Percentiles rank a stretch among this genome's conserved stretches.
Evolutionary conservation across 768 basidiomycete species (phyloP).

Genomic region (Trichaptum fuscoviolaceum): DNA sequence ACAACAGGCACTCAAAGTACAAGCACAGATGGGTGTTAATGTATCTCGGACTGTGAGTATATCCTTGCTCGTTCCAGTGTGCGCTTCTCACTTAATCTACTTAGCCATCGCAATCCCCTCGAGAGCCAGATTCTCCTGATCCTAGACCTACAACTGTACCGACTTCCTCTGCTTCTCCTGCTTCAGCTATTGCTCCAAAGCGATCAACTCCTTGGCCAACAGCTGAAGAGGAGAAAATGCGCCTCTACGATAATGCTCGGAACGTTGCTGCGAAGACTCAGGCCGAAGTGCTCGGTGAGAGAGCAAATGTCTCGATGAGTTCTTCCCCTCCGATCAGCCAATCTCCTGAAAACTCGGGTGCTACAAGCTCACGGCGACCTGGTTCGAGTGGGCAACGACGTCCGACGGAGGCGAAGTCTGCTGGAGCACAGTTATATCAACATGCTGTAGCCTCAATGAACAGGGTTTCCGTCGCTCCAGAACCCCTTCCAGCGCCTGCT

Average conservation of each 20-base stretch:
- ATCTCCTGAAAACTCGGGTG: neutral
- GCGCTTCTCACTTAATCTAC: neutral
- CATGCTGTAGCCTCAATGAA: slow-evolving; percentile 40
- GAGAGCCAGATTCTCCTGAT: neutral
- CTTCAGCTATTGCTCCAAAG: neutral
- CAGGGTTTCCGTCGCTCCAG: slow-evolving; percentile 19
- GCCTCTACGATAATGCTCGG: slow-evolving; percentile 65
- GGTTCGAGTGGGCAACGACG: neutral
- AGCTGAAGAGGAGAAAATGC: slow-evolving; percentile 72
- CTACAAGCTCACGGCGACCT: neutral
- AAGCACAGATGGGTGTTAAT: neutral
- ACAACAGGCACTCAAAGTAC: neutral
- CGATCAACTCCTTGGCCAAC: slow-evolving; percentile 44
- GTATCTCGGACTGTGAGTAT: neutral
- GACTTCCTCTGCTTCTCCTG: neutral
- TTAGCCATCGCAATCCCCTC: neutral
- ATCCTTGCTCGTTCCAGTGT: neutral
- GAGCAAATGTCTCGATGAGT: slow-evolving; percentile 12
- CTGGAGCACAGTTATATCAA: slow-evolving; percentile 39
- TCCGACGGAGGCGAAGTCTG: slow-evolving; percentile 24
- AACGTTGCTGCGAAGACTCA: slow-evolving; percentile 59
- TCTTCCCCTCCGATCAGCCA: slow-evolving; percentile 13
- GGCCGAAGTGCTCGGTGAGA: slow-evolving; percentile 24
- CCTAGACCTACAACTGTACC: neutral
- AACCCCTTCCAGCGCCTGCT: slow-evolving; percentile 14